A percentile compares a stretch with the other conserved stretches of the same genome.
These are phyloP conservation scores for Favolaschia claudopus DNA, from an alignment of 768 basidiomycete genomes.

Conservation along the genomic window DNA sequence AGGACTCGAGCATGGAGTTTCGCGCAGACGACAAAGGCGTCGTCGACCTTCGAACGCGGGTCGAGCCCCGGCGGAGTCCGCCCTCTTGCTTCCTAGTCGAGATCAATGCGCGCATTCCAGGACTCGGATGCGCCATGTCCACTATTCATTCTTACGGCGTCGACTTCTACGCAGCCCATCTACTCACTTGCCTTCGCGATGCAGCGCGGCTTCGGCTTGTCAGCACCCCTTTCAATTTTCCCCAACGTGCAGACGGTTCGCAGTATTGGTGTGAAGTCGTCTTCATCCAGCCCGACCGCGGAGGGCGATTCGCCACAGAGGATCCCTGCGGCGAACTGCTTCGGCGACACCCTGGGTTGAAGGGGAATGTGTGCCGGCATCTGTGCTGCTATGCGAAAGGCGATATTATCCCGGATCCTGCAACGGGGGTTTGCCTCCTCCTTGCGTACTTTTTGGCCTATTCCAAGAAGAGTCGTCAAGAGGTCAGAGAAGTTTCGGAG, in stretches of 20 bases:
- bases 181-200: conserved; percentile 16
- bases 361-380: background rate
- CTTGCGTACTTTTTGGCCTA: conserved; percentile 19
- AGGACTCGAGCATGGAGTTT: conserved; percentile 19
- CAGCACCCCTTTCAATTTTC: background rate
- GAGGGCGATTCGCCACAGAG: conserved; percentile 1
- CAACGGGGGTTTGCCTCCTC: conserved; percentile 15
- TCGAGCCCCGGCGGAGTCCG: background rate
- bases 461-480: conserved; percentile 7
- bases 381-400: conserved; percentile 13
- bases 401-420: conserved; percentile 15
- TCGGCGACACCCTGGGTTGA: background rate
- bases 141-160: conserved; percentile 17
- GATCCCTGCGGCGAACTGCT: conserved; percentile 16
- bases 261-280: conserved; percentile 22
- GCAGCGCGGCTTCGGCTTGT: conserved; percentile 2
- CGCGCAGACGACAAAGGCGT: conserved; percentile 8
- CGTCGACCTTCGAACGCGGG: conserved; percentile 9
- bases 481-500: conserved; percentile 7
- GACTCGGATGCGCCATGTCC: conserved; percentile 18
- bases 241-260: conserved; percentile 11
- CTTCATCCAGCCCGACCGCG: conserved; percentile 18
- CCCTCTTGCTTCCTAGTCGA: conserved; percentile 22
- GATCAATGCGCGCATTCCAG: conserved; percentile 22
- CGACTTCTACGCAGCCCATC: conserved; percentile 19